Percentiles rank a stretch among this genome's conserved stretches.
Conservation (phyloP, 78 protist species). For the Creolimax fragrantissima region DNA sequence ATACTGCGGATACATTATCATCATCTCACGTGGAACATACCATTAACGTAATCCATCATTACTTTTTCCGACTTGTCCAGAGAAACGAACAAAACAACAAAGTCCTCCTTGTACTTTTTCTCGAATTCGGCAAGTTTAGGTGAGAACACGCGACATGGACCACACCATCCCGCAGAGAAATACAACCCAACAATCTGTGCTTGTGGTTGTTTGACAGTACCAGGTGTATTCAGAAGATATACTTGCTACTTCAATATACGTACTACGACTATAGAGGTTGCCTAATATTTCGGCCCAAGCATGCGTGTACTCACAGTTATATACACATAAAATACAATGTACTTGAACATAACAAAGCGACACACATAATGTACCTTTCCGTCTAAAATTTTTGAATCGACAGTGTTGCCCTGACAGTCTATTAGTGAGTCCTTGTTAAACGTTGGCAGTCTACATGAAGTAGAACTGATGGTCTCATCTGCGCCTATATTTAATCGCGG, state of each 20-base stretch:
- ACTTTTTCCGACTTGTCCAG: background rate
- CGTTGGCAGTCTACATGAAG: too few relatives aligned
- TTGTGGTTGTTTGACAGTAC: background rate
- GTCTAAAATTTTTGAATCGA: too few relatives aligned
- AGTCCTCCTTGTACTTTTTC: background rate
- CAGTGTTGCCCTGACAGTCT: too few relatives aligned
- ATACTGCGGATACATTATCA: too few relatives aligned
- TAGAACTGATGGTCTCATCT: too few relatives aligned
- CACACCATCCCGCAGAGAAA: background rate
- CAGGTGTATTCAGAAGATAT: too few relatives aligned
- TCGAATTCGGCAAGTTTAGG: background rate
- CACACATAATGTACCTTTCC: too few relatives aligned
- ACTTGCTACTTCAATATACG: too few relatives aligned
- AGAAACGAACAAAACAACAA: slow-evolving; percentile 4
- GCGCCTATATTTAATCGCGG: too few relatives aligned
- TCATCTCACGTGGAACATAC: background rate
- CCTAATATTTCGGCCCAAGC: background rate
- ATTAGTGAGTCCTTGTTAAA: too few relatives aligned
- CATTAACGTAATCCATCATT: background rate
- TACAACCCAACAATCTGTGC: background rate
- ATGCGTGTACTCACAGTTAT: background rate
- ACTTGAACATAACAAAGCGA: background rate
- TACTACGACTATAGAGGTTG: background rate
- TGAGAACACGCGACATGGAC: background rate
- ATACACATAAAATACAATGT: background rate